These are phyloP conservation scores for Xerocomus nothofagi DNA, from an alignment of 1,284 basidiomycete species.

Conservation along the genomic window DNA sequence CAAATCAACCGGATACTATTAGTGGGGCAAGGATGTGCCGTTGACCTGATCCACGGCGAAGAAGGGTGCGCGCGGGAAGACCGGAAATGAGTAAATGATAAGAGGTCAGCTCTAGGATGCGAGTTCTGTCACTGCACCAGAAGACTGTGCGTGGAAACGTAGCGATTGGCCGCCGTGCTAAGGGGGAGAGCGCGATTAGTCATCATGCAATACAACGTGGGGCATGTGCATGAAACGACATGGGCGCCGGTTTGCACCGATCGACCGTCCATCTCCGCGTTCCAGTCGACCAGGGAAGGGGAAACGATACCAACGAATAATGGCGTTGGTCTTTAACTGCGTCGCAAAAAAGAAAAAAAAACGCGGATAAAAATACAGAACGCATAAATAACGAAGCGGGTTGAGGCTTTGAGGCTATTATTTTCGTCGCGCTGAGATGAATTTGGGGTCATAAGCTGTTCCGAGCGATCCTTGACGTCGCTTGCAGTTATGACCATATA, in stretches of 20 bases:
- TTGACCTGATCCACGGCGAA: conserved; percentile 35
- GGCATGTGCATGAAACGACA: conserved; percentile 6
- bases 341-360: neutral
- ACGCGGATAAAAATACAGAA: conserved; percentile 24
- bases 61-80: conserved; percentile 30
- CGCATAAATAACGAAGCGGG: conserved; percentile 20
- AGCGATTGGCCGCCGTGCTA: conserved; percentile 25
- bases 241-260: conserved; percentile 7
- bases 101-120: conserved; percentile 6
- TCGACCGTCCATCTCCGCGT: neutral
- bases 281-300: neutral
- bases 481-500: conserved; percentile 18
- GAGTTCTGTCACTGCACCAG: neutral
- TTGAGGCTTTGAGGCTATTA: conserved; percentile 20
- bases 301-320: neutral
- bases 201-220: conserved; percentile 17
- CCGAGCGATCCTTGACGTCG: conserved; percentile 28
- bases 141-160: conserved; percentile 23
- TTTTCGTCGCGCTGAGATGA: conserved; percentile 30
- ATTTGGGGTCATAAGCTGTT: conserved; percentile 21
- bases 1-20: conserved; percentile 6
- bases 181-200: conserved; percentile 16
- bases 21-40: conserved; percentile 15
- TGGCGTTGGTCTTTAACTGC: neutral
- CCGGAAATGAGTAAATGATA: conserved; percentile 17